phyloP scores from a whole-genome alignment of 108 stramenopile species.

The Discostella stelligeroides region DNA sequence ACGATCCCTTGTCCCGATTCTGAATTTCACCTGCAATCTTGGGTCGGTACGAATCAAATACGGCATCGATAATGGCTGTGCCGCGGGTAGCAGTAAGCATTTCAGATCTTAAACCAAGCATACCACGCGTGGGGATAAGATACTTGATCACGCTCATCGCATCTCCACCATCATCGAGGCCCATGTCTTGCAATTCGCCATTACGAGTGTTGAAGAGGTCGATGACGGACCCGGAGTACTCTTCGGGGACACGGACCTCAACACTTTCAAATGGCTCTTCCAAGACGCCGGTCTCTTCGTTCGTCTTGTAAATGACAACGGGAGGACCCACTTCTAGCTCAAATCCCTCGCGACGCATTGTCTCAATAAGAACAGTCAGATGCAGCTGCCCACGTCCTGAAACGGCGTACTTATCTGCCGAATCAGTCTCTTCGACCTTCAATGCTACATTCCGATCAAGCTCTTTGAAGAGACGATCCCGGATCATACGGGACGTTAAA shows the following conservation, averaged over 20 bases:
- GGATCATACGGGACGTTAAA: conserved; percentile 95
- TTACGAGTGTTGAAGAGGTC: conserved; percentile 92
- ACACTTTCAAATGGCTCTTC: conserved; percentile 97
- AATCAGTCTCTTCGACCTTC: conserved; percentile 89
- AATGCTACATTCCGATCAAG: conserved; percentile 96
- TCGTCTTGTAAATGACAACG: conserved; percentile 89
- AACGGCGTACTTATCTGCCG: conserved; percentile 94
- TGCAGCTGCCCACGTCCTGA: conserved; percentile 98
- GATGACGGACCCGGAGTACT: conserved; percentile 90
- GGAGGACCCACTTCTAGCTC: conserved; percentile 98
- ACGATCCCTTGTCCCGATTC: conserved; percentile 93
- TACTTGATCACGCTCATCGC: conserved; percentile 89
- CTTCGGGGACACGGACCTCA: conserved; percentile 94
- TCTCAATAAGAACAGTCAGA: conserved; percentile 98
- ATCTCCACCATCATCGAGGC: conserved; percentile 81
- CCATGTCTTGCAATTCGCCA: conserved; percentile 96
- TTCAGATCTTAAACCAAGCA: conserved; percentile 94
- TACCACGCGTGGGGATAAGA: conserved; percentile 97
- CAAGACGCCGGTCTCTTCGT: conserved; percentile 88
- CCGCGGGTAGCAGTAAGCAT: conserved; percentile 94
- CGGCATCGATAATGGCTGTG: conserved; percentile 94
- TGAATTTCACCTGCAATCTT: conserved; percentile 87
- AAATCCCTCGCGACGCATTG: conserved; percentile 99
- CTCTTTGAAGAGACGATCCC: conserved; percentile 97
- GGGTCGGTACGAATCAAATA: conserved; percentile 93